Percentiles rank a stretch among this genome's conserved stretches.
Conservation (phyloP, 768 basidiomycete species). For the Peribolospora baueri region DNA sequence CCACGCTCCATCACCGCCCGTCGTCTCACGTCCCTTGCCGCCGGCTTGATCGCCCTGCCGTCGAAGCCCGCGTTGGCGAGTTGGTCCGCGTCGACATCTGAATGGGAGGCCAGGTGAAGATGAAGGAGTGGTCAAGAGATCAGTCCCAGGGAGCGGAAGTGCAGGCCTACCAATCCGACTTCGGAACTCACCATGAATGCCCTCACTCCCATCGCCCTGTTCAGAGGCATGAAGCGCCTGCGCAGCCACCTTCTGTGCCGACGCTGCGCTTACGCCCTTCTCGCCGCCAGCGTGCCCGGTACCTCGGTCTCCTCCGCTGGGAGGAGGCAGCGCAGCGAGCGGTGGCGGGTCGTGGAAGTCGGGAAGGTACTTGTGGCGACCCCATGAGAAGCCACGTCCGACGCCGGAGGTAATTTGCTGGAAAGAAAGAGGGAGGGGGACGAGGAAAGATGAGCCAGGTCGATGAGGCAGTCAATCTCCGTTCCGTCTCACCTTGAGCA, state of each 20-base stretch:
- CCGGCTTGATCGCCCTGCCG: slow-evolving; percentile 14
- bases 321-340: slow-evolving; percentile 2
- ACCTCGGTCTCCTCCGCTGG: not conserved
- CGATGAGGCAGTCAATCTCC: not conserved
- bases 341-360: not conserved
- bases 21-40: slow-evolving; percentile 7
- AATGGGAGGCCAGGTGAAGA: not conserved
- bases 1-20: slow-evolving; percentile 15
- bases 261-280: slow-evolving; percentile 1
- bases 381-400: slow-evolving; percentile 14
- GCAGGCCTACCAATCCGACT: not conserved
- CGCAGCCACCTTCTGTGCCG: slow-evolving; percentile 3
- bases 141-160: not conserved
- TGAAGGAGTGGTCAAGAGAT: not conserved
- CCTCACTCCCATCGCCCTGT: not conserved
- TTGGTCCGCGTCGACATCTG: slow-evolving; percentile 8
- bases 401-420: slow-evolving; percentile 5
- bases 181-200: not conserved
- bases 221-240: slow-evolving; percentile 1
- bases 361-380: slow-evolving; percentile 2
- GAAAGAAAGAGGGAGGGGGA: not conserved
- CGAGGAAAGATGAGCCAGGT: not conserved
- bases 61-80: slow-evolving; percentile 16
- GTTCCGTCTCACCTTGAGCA: slow-evolving; percentile 21
- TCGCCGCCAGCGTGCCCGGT: slow-evolving; percentile 1